Evolutionary conservation across 139 green algal genomes (phyloP).

Genomic region (Pleodorina starrii): DNA sequence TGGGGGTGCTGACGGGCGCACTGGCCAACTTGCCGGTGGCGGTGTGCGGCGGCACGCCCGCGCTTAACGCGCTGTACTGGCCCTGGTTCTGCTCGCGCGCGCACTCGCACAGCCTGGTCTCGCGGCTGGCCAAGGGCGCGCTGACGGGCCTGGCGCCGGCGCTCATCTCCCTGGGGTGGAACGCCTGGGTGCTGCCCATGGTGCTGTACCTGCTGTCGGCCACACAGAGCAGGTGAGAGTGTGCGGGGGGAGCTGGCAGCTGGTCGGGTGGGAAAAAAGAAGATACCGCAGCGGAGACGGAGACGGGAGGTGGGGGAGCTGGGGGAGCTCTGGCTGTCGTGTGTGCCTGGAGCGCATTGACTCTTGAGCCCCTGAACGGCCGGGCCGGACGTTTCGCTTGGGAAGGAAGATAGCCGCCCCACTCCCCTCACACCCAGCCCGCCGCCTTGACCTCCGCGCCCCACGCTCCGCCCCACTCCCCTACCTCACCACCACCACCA

Average conservation of each 20-base stretch:
- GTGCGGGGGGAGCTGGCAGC: not conserved
- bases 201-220: constrained; percentile 21
- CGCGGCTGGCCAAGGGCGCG: constrained; percentile 11
- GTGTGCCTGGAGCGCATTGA: too few relatives aligned
- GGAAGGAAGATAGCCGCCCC: too few relatives aligned
- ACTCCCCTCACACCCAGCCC: too few relatives aligned
- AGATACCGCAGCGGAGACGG: too few relatives aligned
- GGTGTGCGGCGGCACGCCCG: constrained; percentile 19
- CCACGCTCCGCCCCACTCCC: not conserved
- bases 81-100: constrained; percentile 32
- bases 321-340: too few relatives aligned
- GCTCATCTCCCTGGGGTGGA: constrained; percentile 37
- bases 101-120: not conserved
- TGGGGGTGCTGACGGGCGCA: constrained; percentile 33
- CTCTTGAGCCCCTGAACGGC: too few relatives aligned
- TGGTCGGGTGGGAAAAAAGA: too few relatives aligned
- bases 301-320: too few relatives aligned
- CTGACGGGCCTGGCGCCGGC: constrained; percentile 35
- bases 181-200: constrained; percentile 43
- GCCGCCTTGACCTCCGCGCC: too few relatives aligned
- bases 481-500: not conserved
- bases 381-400: too few relatives aligned
- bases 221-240: constrained; percentile 34
- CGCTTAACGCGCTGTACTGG: constrained; percentile 38
- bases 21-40: constrained; percentile 44